A percentile compares a stretch with the other conserved stretches of the same genome.
Evolutionary conservation across 306 rosid species (phyloP).

Genomic region (Phaseolus lunatus): DNA sequence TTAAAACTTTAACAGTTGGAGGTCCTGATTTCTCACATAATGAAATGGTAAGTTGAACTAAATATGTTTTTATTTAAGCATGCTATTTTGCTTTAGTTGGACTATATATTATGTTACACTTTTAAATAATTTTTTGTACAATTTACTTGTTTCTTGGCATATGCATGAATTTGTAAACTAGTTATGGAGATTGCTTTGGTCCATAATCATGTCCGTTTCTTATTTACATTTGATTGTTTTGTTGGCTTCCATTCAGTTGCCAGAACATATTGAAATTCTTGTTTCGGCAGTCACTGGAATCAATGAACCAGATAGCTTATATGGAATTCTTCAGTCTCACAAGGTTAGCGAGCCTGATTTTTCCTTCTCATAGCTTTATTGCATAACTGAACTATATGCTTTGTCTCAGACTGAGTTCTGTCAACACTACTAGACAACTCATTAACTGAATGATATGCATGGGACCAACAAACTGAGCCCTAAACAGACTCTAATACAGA

Average conservation of each 20-base stretch:
- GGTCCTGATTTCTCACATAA: slow-evolving; percentile 84
- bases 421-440: not conserved
- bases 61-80: slow-evolving; percentile 8
- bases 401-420: no score
- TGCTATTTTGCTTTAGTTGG: not conserved
- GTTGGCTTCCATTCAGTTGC: slow-evolving; percentile 63
- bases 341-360: slow-evolving; percentile 62
- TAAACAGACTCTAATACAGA: not conserved
- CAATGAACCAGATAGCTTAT: slow-evolving; percentile 94
- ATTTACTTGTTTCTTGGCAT: not conserved
- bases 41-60: slow-evolving; percentile 63
- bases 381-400: slow-evolving; percentile 3
- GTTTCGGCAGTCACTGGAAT: slow-evolving; percentile 85
- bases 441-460: not conserved
- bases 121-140: slow-evolving; percentile 12
- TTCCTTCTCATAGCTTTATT: slow-evolving; percentile 32
- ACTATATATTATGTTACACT: slow-evolving; percentile 22
- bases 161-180: no score
- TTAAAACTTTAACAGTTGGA: slow-evolving; percentile 73
- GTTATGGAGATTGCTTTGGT: slow-evolving; percentile 8
- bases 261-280: slow-evolving; percentile 84
- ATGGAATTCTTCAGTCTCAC: slow-evolving; percentile 92
- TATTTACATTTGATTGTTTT: slow-evolving; percentile 20
- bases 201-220: slow-evolving; percentile 7
- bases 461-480: not conserved